Conservation (phyloP, 1,284 basidiomycete genomes). For the Rhodotorula sp. region DNA sequence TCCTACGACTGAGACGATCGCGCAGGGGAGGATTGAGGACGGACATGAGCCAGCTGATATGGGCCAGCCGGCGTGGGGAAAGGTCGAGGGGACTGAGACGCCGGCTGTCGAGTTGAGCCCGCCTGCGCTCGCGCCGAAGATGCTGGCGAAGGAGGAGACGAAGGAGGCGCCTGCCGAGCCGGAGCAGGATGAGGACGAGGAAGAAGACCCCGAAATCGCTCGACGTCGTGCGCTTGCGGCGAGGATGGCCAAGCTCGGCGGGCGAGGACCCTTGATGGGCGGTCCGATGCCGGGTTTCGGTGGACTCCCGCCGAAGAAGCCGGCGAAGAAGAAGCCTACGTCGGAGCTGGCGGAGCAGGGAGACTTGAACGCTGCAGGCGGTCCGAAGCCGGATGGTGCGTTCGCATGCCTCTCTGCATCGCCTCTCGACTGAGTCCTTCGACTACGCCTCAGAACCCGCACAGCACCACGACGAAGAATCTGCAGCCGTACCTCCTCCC, state of each 20-base stretch:
- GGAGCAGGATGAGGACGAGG: constrained; percentile 42
- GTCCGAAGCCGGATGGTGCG: constrained; percentile 15
- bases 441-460: not conserved
- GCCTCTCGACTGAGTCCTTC: not conserved
- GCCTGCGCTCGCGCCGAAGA: not conserved
- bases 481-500: constrained; percentile 8
- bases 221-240: constrained; percentile 77
- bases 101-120: not conserved
- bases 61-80: not conserved
- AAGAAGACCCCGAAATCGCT: constrained; percentile 73
- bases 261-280: constrained; percentile 61
- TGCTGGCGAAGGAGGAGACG: not conserved
- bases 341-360: constrained; percentile 9
- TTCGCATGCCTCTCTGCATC: too few relatives aligned
- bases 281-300: constrained; percentile 25
- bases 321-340: constrained; percentile 22
- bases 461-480: not conserved
- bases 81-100: constrained; percentile 15
- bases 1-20: constrained; percentile 3
- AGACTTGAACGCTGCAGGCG: not conserved
- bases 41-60: constrained; percentile 7
- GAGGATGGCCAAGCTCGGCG: constrained; percentile 83
- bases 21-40: not conserved
- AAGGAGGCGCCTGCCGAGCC: too few relatives aligned
- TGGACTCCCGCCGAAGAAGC: constrained; percentile 4